A percentile compares a stretch with the other conserved stretches of the same genome.
Conservation (phyloP, 2,329 filamentous ascomycete genomes). For the Aspergillus amoenus region DNA sequence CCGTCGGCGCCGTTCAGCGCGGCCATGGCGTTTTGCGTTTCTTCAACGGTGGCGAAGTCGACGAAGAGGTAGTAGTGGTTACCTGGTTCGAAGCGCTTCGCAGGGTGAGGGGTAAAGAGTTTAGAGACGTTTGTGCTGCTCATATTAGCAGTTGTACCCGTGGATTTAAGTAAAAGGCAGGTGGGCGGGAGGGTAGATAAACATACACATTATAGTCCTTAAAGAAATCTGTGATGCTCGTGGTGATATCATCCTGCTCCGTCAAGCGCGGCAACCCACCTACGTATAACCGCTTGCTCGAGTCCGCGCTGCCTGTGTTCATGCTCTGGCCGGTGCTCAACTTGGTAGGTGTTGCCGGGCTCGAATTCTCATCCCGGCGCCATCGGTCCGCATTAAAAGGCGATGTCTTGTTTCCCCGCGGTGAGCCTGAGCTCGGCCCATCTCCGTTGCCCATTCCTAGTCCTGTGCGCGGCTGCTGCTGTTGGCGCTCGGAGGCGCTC, state of each 20-base stretch:
- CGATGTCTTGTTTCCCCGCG: slow-evolving; percentile 20
- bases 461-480: slow-evolving; percentile 13
- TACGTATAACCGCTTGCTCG: slow-evolving; percentile 48
- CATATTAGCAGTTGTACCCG: background rate
- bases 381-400: slow-evolving; percentile 43
- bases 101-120: slow-evolving; percentile 59
- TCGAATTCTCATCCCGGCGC: slow-evolving; percentile 42
- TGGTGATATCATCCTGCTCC: slow-evolving; percentile 42
- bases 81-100: slow-evolving; percentile 51
- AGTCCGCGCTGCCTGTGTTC: slow-evolving; percentile 27
- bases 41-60: slow-evolving; percentile 57
- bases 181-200: background rate
- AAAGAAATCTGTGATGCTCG: slow-evolving; percentile 47
- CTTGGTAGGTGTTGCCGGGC: slow-evolving; percentile 26
- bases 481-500: slow-evolving; percentile 32
- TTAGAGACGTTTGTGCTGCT: slow-evolving; percentile 49
- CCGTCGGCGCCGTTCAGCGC: slow-evolving; percentile 42
- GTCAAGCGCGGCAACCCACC: slow-evolving; percentile 47
- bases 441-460: background rate
- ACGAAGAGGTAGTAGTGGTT: slow-evolving; percentile 66
- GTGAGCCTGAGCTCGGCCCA: slow-evolving; percentile 11
- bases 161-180: background rate
- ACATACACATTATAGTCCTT: slow-evolving; percentile 43
- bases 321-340: slow-evolving; percentile 30
- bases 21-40: slow-evolving; percentile 54